Conservation (phyloP, 768 basidiomycete genomes). For the Boletus rubroflammeus region DNA sequence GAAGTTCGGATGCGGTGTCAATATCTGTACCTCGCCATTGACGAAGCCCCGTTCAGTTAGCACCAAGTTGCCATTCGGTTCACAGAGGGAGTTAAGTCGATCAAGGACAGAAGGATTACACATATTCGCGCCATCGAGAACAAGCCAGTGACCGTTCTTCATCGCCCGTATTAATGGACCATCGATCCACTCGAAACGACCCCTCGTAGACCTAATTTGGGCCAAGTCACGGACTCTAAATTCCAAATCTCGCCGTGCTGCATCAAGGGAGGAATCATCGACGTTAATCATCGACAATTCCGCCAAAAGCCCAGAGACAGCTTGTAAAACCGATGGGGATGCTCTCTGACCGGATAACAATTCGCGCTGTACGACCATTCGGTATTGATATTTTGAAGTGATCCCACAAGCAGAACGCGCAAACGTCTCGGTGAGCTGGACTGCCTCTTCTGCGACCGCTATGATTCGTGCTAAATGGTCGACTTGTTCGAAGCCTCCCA, state of each 20-base stretch:
- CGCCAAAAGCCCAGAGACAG: slow-evolving; percentile 28
- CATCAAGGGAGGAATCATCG: slow-evolving; percentile 11
- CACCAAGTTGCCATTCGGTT: slow-evolving; percentile 75
- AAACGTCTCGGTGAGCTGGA: slow-evolving; percentile 37
- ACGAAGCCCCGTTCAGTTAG: slow-evolving; percentile 88
- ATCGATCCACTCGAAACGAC: slow-evolving; percentile 92
- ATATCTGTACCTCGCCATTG: slow-evolving; percentile 65
- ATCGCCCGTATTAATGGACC: slow-evolving; percentile 87
- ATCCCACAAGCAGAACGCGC: slow-evolving; percentile 34
- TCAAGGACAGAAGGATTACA: slow-evolving; percentile 96
- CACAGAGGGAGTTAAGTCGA: slow-evolving; percentile 94
- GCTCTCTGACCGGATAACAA: slow-evolving; percentile 17
- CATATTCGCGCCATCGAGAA: slow-evolving; percentile 90
- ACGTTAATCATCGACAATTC: slow-evolving; percentile 20
- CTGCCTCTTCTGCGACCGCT: slow-evolving; percentile 38
- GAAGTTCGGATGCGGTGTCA: slow-evolving; percentile 85
- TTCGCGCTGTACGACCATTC: slow-evolving; percentile 10
- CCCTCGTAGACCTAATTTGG: slow-evolving; percentile 30
- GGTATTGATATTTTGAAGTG: slow-evolving; percentile 15
- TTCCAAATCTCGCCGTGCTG: slow-evolving; percentile 13
- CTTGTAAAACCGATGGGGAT: slow-evolving; percentile 21
- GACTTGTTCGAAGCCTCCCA: slow-evolving; percentile 95
- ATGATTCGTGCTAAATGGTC: slow-evolving; percentile 46
- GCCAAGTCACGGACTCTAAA: slow-evolving; percentile 22
- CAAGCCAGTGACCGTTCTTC: slow-evolving; percentile 82